phyloP scores from a whole-genome alignment of 73 alveolate genomes.

The Symbiodinium natans region DNA sequence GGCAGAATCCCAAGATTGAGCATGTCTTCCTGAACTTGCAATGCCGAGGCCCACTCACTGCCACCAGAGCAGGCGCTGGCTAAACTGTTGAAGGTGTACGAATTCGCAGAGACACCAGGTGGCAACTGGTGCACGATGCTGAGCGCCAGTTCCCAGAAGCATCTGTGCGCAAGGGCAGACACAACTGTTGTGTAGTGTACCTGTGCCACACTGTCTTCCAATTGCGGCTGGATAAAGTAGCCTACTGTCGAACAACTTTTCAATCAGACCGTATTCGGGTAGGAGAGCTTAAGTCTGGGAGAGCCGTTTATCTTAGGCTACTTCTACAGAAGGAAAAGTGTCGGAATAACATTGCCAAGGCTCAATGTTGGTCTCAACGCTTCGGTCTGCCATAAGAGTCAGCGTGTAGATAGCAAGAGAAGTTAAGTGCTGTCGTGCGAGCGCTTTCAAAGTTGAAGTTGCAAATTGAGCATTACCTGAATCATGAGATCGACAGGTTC shows the following conservation, averaged over 20 bases:
- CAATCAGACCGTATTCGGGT: too few relatives aligned
- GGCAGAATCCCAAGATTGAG: not conserved
- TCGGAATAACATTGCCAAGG: not conserved
- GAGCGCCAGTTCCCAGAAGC: not conserved
- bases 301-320: too few relatives aligned
- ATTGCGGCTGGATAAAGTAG: not conserved
- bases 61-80: not conserved
- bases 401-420: not conserved
- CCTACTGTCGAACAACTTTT: too few relatives aligned
- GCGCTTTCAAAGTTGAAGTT: not conserved
- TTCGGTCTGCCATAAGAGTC: not conserved
- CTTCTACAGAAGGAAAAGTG: too few relatives aligned
- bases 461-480: constrained; percentile 37
- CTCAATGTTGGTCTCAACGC: not conserved
- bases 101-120: not conserved
- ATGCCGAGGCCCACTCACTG: not conserved
- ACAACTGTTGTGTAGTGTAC: constrained; percentile 23
- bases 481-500: too few relatives aligned
- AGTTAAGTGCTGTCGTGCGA: not conserved
- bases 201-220: not conserved
- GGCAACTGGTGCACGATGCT: not conserved
- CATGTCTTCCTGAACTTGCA: not conserved
- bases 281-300: too few relatives aligned
- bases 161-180: not conserved
- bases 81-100: constrained; percentile 16